Evolutionary conservation across 2,329 filamentous ascomycete species (phyloP), one percentile per base, ranked within the genome.

Genomic region (Penicillium concentricum): DNA sequence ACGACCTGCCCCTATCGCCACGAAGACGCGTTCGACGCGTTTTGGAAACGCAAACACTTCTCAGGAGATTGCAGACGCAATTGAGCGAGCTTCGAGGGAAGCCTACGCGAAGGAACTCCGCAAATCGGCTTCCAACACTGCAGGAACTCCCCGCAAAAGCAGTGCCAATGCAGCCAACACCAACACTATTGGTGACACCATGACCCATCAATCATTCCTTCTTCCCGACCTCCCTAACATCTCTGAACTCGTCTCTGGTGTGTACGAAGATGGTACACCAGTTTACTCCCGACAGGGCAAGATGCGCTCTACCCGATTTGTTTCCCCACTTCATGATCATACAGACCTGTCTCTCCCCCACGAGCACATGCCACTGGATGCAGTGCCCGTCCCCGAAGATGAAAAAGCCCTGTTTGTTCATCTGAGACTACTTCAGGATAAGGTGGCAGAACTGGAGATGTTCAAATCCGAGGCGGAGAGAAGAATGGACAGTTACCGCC

Each of bases 381-480:
- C 79, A 13, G 75, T 86, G 12, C 78, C 82, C 0, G 78, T 87
- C 44, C 84, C 84, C 0, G 78, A 82, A 13, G 84, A 87, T 47
- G 85, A 87, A 61, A 85, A 87, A 68, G 81, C 81, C 2, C 80
- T 88, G 46, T 85, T 85, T 64, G 78, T 82, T n/a, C 84, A 83
- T 12, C 73, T 87, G 16, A 79, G 84, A 51, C 72, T 84, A 18
- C 71, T 87, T 12, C 80, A 85, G 61, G 83, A 85, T 41, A 84
- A 82, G 65, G 78, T 86, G 39, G 74, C 78, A 0, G 76, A 82
- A 48, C 74, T 87, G 45, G 84, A 87, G 64, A 72, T 75, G 51
- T 81, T 83, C 59, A 84, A 83, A 54, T 78, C 77, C 7, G 78
- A 82, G 48, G 69, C 73, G 6, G 80, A 83, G 57, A 76, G 72